Conservation (phyloP, 2,329 filamentous ascomycete genomes). For the Ophiostoma piceae region DNA sequence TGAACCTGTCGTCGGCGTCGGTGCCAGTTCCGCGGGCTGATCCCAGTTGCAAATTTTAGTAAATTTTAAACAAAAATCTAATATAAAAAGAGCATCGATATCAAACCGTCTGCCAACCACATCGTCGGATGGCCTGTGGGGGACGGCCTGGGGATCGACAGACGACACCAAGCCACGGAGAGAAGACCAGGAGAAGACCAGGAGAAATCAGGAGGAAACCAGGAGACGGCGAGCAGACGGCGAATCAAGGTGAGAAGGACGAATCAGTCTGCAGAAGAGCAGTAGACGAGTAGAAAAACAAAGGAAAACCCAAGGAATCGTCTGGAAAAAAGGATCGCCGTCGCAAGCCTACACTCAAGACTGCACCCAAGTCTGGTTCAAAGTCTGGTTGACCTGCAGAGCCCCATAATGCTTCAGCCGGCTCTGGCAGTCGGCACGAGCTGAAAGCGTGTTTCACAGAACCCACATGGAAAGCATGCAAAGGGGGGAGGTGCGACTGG, state of each 20-base stretch:
- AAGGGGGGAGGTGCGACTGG: neutral
- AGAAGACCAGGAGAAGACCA: neutral
- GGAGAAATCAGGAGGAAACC: neutral
- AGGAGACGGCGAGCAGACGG: neutral
- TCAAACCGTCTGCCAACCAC: neutral
- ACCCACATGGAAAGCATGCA: slow-evolving; percentile 13
- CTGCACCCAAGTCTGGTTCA: too few relatives aligned
- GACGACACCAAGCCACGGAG: neutral
- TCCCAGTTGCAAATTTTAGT: neutral
- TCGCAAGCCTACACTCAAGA: neutral
- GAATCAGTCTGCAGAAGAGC: neutral
- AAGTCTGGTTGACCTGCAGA: slow-evolving; percentile 8
- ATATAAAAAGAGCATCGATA: neutral
- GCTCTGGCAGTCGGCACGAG: slow-evolving; percentile 20
- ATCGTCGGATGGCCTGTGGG: neutral
- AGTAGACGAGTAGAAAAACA: too few relatives aligned
- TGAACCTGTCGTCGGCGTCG: slow-evolving; percentile 4
- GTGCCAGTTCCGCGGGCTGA: neutral
- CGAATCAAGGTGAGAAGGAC: neutral
- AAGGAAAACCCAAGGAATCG: neutral
- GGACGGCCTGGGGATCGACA: neutral
- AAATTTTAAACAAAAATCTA: neutral
- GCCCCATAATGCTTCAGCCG: slow-evolving; percentile 23
- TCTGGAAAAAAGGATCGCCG: neutral
- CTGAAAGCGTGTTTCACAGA: slow-evolving; percentile 22